Evolutionary conservation across 2,329 filamentous ascomycete genomes (phyloP).

Genomic region (Trichoderma sp.): DNA sequence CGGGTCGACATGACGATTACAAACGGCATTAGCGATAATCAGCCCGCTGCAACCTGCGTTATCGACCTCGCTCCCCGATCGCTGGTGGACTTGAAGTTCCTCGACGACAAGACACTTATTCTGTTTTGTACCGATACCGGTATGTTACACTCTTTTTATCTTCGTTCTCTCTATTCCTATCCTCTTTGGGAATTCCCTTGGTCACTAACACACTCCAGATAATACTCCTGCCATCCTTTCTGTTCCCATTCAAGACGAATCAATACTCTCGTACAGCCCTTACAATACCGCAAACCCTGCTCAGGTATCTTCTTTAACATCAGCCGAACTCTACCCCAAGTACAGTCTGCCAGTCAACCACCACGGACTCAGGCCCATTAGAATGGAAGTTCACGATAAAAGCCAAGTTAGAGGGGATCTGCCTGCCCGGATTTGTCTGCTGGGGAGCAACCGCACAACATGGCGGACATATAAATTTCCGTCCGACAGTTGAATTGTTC

Average conservation of each 20-base stretch:
- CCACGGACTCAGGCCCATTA: conserved; percentile 36
- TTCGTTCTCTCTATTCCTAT: neutral
- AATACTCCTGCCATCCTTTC: conserved; percentile 29
- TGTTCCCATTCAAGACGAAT: conserved; percentile 37
- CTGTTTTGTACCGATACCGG: conserved; percentile 51
- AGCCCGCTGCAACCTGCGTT: conserved; percentile 38
- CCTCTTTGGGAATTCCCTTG: neutral
- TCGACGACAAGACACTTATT: conserved; percentile 60
- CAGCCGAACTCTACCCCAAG: conserved; percentile 22
- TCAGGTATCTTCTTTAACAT: conserved; percentile 7
- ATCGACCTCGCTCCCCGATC: conserved; percentile 42
- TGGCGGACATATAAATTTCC: conserved; percentile 48
- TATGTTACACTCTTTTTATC: conserved; percentile 23
- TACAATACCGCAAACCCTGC: conserved; percentile 30
- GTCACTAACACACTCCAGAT: conserved; percentile 24
- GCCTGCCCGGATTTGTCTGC: conserved; percentile 49
- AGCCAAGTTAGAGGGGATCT: conserved; percentile 45
- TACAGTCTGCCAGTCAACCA: conserved; percentile 31
- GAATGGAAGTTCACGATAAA: conserved; percentile 51
- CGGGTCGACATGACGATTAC: conserved; percentile 49
- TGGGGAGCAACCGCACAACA: conserved; percentile 46
- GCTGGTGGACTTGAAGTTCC: conserved; percentile 65
- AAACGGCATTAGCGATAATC: conserved; percentile 56
- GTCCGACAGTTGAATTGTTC: neutral
- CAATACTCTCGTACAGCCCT: conserved; percentile 36